Conservation (phyloP, 176 grass and related monocot genomes). For the Carex parvula region DNA sequence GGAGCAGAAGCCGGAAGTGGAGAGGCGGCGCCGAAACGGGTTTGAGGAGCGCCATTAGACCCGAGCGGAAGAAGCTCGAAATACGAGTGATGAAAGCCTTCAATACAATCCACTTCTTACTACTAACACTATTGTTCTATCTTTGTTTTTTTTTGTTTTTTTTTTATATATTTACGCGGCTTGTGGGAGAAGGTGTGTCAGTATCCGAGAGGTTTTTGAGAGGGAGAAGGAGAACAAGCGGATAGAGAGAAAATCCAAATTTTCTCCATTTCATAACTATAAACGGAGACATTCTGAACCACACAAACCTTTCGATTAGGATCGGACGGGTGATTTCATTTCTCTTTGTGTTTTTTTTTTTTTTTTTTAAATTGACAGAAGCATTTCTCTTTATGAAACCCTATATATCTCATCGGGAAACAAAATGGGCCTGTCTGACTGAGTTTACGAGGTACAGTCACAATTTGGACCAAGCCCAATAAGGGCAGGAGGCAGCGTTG, state of each 20-base stretch:
- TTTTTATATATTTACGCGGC: background rate
- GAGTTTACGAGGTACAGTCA: background rate
- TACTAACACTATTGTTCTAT: background rate
- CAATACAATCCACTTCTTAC: background rate
- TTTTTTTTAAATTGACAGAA: too few relatives aligned
- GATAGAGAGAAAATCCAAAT: background rate
- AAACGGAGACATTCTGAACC: background rate
- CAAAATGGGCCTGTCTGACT: background rate
- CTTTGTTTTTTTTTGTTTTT: background rate
- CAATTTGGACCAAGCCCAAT: background rate
- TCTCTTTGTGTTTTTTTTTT: background rate
- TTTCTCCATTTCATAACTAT: background rate
- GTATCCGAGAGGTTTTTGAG: slow-evolving; percentile 15
- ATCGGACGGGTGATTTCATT: background rate
- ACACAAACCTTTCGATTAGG: background rate
- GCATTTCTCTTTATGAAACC: background rate
- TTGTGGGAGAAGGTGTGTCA: slow-evolving; percentile 8
- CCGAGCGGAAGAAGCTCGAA: slow-evolving; percentile 13
- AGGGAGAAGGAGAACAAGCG: slow-evolving; percentile 2
- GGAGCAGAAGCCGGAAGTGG: slow-evolving; percentile 46
- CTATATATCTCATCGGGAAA: background rate
- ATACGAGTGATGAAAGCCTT: background rate
- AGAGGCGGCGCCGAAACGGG: slow-evolving; percentile 35
- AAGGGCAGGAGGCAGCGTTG: background rate
- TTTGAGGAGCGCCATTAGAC: slow-evolving; percentile 62